Percentiles rank a stretch among this genome's conserved stretches.
These are phyloP conservation scores for Podila epicladia DNA, from an alignment of 192 early-diverging fungal species.

Conservation along the genomic window DNA sequence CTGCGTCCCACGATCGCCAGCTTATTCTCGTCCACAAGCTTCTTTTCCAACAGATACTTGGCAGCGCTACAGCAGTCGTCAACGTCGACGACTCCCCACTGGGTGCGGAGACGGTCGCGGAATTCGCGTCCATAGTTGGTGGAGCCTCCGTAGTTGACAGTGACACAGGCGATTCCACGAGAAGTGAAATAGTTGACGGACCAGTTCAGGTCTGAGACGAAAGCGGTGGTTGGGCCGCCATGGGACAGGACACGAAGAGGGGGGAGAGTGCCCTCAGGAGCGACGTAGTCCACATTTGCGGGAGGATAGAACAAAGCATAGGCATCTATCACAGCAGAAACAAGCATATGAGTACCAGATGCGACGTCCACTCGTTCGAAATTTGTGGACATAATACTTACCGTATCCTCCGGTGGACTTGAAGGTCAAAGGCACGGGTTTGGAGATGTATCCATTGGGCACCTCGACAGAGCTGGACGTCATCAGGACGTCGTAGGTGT, in stretches of 20 bases:
- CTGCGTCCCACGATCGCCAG: conserved; percentile 74
- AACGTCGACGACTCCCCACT: conserved; percentile 82
- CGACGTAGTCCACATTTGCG: conserved; percentile 64
- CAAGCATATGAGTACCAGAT: not conserved
- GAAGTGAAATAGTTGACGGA: conserved; percentile 80
- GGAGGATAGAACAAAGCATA: conserved; percentile 73
- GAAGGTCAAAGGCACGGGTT: conserved; percentile 68
- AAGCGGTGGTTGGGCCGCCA: conserved; percentile 73
- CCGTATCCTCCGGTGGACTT: conserved; percentile 59
- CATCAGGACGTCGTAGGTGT: conserved; percentile 31
- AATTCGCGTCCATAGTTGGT: conserved; percentile 78
- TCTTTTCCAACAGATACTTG: conserved; percentile 62
- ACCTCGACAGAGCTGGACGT: conserved; percentile 40
- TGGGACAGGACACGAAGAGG: conserved; percentile 78
- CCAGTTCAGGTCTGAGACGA: conserved; percentile 51
- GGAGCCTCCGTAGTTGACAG: conserved; percentile 86
- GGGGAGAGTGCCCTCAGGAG: conserved; percentile 62
- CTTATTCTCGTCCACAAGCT: conserved; percentile 67
- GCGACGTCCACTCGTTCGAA: not conserved
- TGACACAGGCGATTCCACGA: conserved; percentile 76
- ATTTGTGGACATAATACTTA: not conserved
- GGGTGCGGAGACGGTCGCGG: conserved; percentile 74
- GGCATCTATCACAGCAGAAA: conserved; percentile 32
- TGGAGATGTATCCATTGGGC: conserved; percentile 64
- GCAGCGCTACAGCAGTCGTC: conserved; percentile 81